phyloP scores from a whole-genome alignment of 768 basidiomycete species.

The Mycena vulgaris region DNA sequence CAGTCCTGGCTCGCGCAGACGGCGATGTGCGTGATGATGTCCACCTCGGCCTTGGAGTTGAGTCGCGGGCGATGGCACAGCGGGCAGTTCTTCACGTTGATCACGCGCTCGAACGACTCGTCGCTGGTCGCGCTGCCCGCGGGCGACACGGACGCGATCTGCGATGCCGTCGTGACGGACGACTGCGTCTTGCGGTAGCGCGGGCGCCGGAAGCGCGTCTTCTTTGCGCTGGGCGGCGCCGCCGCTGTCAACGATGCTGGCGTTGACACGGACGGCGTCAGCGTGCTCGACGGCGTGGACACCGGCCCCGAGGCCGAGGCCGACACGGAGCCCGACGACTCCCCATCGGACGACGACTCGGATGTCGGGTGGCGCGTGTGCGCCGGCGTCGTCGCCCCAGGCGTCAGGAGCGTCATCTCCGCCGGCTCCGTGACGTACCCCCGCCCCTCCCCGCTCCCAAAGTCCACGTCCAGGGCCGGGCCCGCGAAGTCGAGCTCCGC shows the following conservation, averaged over 20 bases:
- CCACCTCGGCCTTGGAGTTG: slow-evolving; percentile 90
- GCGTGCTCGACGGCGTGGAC: not conserved
- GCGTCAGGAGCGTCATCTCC: slow-evolving; percentile 51
- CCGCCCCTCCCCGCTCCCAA: slow-evolving; percentile 35
- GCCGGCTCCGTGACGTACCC: slow-evolving; percentile 61
- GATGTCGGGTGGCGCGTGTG: slow-evolving; percentile 51
- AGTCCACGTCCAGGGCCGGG: slow-evolving; percentile 54
- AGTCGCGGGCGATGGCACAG: slow-evolving; percentile 92
- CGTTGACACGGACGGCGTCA: slow-evolving; percentile 18
- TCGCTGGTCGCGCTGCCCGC: slow-evolving; percentile 35
- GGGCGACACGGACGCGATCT: slow-evolving; percentile 33
- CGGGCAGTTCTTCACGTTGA: slow-evolving; percentile 96
- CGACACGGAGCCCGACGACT: slow-evolving; percentile 43
- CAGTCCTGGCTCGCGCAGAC: slow-evolving; percentile 96
- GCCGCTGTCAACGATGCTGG: too few species aligned
- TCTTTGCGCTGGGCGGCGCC: slow-evolving; percentile 37
- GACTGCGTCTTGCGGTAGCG: slow-evolving; percentile 39
- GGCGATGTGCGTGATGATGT: slow-evolving; percentile 97
- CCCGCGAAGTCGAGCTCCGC: slow-evolving; percentile 77
- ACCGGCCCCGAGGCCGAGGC: slow-evolving; percentile 9
- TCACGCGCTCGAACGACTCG: slow-evolving; percentile 82
- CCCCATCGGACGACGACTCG: slow-evolving; percentile 63
- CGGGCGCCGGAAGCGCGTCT: slow-evolving; percentile 42
- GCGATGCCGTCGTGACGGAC: slow-evolving; percentile 35
- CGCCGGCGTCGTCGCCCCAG: slow-evolving; percentile 20